Evolutionary conservation across 2,329 filamentous ascomycete species (phyloP), one percentile per base, ranked within the genome.

Genomic region (Cordyceps tenuipes): DNA sequence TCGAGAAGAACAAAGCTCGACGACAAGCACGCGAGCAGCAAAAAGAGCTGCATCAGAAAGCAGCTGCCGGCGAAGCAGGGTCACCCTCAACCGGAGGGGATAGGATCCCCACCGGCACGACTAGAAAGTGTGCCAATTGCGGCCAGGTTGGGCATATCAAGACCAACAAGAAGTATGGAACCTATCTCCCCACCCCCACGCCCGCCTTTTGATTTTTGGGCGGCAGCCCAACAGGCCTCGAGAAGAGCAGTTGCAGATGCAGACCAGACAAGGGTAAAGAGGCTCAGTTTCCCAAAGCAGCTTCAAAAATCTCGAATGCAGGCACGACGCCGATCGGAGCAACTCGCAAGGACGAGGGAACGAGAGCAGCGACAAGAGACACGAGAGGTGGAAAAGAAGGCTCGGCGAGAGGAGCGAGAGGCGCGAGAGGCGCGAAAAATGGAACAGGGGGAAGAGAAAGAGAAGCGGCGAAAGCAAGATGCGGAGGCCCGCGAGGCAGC

Each of bases 111-210:
- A 82, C 77, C 52, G 85, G 87, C 63, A 95, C 90, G 60, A 88
- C 88, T 39, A 83, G 95, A 68, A 97, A 97, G 77, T 99, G 94
- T 76, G 94, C 94, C 66, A 97, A 97, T 74, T 99, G 94, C 76
- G 94, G 94, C 55, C 89, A 94, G 73, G 89, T 96, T 59, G 94
- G 94, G 36, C 94, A 99, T 70, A 99, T 99, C 79, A 97, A 97
- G 76, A 97, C 93, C 52, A 97, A 97, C 79, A 96, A 97, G 78
- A 97, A 97, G 91, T 94, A 83, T 76, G 80, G 74, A 58, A 43
- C 61, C 55, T 52, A 55, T 62, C 59, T 41, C 68, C 63, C 70
- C 68, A 62, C 65, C 69, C 64, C 64, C 68, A 44, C 64, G 61
- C 50, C 59, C 62, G 47, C 57, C 66, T 29, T 74, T 72, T 69